phyloP scores from a whole-genome alignment of 768 basidiomycete species.

The Phylloporus rhodoxanthus region DNA sequence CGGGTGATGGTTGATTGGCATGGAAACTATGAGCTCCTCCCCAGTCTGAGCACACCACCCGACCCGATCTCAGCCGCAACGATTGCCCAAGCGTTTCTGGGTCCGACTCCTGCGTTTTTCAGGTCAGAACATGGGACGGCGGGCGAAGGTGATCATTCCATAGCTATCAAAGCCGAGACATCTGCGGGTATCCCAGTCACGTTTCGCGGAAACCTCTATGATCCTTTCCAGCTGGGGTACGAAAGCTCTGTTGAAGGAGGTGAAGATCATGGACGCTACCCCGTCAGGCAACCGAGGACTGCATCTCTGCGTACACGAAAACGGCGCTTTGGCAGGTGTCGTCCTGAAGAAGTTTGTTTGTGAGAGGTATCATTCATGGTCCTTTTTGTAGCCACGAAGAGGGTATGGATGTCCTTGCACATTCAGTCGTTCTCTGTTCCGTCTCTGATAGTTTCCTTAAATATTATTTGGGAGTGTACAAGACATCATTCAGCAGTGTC shows the following conservation, averaged over 20 bases:
- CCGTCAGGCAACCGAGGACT: conserved; percentile 3
- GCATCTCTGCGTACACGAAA: conserved; percentile 1
- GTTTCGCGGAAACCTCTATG: conserved; percentile 12
- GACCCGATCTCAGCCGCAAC: conserved; percentile 2
- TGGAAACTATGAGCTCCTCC: conserved; percentile 15
- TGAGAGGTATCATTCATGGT: not conserved
- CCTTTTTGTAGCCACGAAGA: not conserved
- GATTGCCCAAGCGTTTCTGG: conserved; percentile 20
- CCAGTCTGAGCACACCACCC: not conserved
- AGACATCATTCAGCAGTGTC: conserved; percentile 6
- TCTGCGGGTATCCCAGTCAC: not conserved
- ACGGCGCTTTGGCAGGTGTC: conserved; percentile 15
- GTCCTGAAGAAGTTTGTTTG: conserved; percentile 8
- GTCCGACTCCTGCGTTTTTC: conserved; percentile 11
- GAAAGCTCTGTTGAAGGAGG: not conserved
- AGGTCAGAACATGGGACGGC: not conserved
- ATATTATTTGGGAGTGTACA: not conserved
- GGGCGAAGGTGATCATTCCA: not conserved
- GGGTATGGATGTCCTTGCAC: not conserved
- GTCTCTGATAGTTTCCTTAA: not conserved
- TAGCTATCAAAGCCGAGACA: not conserved
- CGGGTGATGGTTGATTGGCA: conserved; percentile 17
- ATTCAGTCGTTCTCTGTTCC: not conserved
- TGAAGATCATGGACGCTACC: conserved; percentile 7
- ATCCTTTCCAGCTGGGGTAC: conserved; percentile 20